Evolutionary conservation across 352 stramenopile species (phyloP), one percentile per base, ranked within the genome.

Genomic region (Globisporangium orthogonon): DNA sequence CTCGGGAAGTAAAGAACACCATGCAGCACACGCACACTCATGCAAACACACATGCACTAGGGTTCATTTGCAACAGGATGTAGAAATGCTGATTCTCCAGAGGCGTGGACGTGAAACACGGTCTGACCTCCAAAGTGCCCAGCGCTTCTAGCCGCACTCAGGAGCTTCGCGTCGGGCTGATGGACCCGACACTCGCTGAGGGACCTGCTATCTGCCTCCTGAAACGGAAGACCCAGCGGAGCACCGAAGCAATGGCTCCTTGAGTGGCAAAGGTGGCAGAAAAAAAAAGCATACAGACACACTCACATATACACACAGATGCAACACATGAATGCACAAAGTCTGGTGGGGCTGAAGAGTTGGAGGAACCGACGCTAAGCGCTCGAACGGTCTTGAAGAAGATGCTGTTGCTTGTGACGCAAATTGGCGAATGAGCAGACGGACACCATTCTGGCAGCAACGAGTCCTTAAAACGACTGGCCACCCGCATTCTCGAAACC

Each of bases 11-110:
- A 43, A 31, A 17, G 37, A 52, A 62, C 28, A 58, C 31, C 55
- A 17, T 62, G 1, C 23, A 23, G 18, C 23, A 57, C 28, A 39
- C 28, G 15, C 50, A 61, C 0, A 52, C 14, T 52, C 35, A 65
- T 18, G 43, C 37, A 61, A 23, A 63, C 10, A 49, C 43, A 54
- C 23, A 33, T 18, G 50, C n/a, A 18, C 33, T 29, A 64, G 4
- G 4, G 39, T 52, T 14, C 31, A 11, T 4, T 41, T 5, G 37
- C 6, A 17, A 46, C 40, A 50, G 43, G 44, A 79, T 88, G 78
- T 86, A 64, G 78, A 85, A 88, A 86, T 88, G 78, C 78, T 88
- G 78, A 88, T 88, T 88, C 76, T 85, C 72, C 74, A 62, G 60
- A 63, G 61, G 69, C 74, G 68, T 70, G 65, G 73, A 60, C 71